Evolutionary conservation across 1,284 basidiomycete genomes (phyloP).

Genomic region (Ganoderma leucocontextum): DNA sequence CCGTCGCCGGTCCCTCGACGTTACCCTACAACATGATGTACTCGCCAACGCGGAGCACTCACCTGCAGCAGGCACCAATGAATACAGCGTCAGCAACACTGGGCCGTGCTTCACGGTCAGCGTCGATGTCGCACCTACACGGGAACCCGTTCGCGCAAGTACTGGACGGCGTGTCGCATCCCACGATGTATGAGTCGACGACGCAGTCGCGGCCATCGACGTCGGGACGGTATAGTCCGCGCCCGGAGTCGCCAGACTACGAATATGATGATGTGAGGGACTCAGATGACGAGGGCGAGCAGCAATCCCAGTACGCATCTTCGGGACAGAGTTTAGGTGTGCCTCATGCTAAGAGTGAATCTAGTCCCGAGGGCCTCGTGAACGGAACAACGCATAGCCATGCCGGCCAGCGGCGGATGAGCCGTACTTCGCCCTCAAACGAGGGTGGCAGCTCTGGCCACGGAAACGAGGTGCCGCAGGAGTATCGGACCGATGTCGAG

Average conservation of each 20-base stretch:
- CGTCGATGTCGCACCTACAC: slow-evolving; percentile 60
- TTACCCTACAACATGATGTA: slow-evolving; percentile 23
- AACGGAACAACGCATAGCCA: slow-evolving; percentile 37
- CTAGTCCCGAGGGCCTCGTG: slow-evolving; percentile 33
- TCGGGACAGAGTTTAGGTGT: slow-evolving; percentile 21
- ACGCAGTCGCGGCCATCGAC: slow-evolving; percentile 43
- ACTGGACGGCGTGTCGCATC: slow-evolving; percentile 39
- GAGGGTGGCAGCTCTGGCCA: slow-evolving; percentile 43
- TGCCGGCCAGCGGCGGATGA: slow-evolving; percentile 39
- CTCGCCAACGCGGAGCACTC: slow-evolving; percentile 32
- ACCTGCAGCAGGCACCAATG: slow-evolving; percentile 33
- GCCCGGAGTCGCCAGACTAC: slow-evolving; percentile 43
- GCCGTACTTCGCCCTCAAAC: slow-evolving; percentile 42
- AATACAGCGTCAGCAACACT: slow-evolving; percentile 47
- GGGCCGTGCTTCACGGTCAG: slow-evolving; percentile 67
- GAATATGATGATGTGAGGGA: slow-evolving; percentile 54
- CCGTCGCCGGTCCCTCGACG: slow-evolving; percentile 31
- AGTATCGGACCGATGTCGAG: slow-evolving; percentile 87
- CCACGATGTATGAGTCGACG: slow-evolving; percentile 38
- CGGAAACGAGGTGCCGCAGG: slow-evolving; percentile 78
- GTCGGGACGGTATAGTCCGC: slow-evolving; percentile 41
- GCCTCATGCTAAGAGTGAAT: slow-evolving; percentile 32
- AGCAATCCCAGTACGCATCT: slow-evolving; percentile 34
- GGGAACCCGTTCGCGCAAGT: slow-evolving; percentile 56
- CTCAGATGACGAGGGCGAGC: slow-evolving; percentile 46